Percentiles rank a stretch among this genome's conserved stretches.
These are phyloP conservation scores for Lactarius sanguifluus DNA, from an alignment of 768 basidiomycete genomes.

Conservation along the genomic window DNA sequence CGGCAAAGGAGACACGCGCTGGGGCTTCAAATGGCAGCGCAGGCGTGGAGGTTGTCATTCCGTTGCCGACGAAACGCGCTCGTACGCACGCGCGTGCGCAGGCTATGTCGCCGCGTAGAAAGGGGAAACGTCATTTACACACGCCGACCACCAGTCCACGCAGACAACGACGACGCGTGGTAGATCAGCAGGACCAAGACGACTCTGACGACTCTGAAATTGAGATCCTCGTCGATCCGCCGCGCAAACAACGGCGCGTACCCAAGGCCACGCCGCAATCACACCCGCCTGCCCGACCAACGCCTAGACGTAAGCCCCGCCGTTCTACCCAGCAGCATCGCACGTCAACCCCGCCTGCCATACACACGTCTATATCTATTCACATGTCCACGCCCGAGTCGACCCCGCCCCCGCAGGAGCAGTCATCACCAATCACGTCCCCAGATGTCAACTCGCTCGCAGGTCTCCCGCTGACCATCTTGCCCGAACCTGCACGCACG, in stretches of 20 bases:
- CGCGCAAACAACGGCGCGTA: not conserved
- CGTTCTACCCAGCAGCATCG: too few species aligned
- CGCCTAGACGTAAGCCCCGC: too few species aligned
- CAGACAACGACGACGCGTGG: constrained; percentile 7
- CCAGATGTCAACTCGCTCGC: not conserved
- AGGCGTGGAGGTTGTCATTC: not conserved
- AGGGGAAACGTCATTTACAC: not conserved
- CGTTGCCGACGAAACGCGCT: not conserved
- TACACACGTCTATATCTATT: too few species aligned
- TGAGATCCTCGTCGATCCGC: not conserved
- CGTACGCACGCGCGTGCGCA: too few species aligned
- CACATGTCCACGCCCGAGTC: not conserved
- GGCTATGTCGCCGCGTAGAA: not conserved
- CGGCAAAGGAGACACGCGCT: not conserved
- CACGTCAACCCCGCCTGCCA: too few species aligned
- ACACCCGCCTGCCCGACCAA: too few species aligned
- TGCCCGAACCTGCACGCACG: not conserved
- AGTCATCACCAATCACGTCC: not conserved
- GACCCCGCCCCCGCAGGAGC: not conserved
- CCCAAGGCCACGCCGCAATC: not conserved
- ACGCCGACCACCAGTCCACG: not conserved
- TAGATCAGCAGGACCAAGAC: not conserved
- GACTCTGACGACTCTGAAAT: not conserved
- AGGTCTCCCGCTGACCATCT: constrained; percentile 6
- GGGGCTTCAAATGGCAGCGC: not conserved